Evolutionary conservation across 2,329 filamentous ascomycete genomes (phyloP).

Genomic region (Microcyclosporella mali): DNA sequence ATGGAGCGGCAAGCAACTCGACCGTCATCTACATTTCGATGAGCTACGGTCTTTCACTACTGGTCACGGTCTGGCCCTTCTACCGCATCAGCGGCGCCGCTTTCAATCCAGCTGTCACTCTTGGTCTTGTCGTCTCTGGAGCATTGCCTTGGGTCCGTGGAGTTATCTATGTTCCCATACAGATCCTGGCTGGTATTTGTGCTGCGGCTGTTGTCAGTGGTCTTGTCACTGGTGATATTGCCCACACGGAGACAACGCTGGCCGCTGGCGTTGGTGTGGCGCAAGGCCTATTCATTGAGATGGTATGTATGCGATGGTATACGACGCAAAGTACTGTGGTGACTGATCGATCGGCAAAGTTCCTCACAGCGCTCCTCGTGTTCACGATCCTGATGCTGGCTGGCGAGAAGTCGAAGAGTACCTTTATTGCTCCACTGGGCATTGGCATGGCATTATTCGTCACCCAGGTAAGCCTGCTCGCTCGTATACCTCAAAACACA

Average conservation of each 20-base stretch:
- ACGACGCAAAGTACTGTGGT: no score
- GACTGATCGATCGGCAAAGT: constrained; percentile 8
- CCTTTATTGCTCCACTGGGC: constrained; percentile 26
- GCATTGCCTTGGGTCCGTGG: constrained; percentile 23
- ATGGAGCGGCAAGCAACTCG: constrained; percentile 34
- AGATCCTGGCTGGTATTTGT: constrained; percentile 27
- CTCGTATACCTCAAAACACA: no score
- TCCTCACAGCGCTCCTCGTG: constrained; percentile 27
- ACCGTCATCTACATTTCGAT: constrained; percentile 30
- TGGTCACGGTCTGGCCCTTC: constrained; percentile 35
- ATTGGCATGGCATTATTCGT: constrained; percentile 25
- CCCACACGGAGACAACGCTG: constrained; percentile 25
- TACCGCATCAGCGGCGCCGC: constrained; percentile 29
- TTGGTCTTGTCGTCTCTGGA: constrained; percentile 27
- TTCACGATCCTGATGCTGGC: constrained; percentile 34
- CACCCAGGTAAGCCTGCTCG: constrained; percentile 9
- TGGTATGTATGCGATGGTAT: constrained; percentile 16
- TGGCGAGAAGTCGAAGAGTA: constrained; percentile 31
- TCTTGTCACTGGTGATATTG: constrained; percentile 29
- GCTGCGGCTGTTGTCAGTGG: constrained; percentile 27
- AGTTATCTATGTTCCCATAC: constrained; percentile 23
- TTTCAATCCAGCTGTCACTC: constrained; percentile 30
- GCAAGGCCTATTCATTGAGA: constrained; percentile 32
- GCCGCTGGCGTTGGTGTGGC: constrained; percentile 22
- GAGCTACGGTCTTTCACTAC: constrained; percentile 34